A percentile compares a stretch with the other conserved stretches of the same genome.
These are phyloP conservation scores for Rosa rugosa DNA, from an alignment of 306 rosid genomes.

Conservation along the genomic window DNA sequence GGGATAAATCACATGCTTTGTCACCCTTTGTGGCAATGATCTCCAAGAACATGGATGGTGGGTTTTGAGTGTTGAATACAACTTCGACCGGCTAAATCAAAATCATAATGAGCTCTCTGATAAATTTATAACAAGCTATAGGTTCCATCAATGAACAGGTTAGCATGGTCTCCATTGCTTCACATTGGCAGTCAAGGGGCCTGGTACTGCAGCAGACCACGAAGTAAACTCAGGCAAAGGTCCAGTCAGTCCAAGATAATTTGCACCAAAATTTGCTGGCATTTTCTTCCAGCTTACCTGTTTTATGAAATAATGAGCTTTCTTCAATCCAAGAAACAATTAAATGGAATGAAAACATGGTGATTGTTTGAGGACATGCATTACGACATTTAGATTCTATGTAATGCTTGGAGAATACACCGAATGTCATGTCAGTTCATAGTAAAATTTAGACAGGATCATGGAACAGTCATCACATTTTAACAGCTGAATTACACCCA, in stretches of 20 bases:
- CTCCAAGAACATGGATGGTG: conserved; percentile 17
- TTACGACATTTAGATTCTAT: neutral
- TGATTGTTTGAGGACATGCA: neutral
- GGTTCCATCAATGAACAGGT: conserved; percentile 15
- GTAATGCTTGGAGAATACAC: conserved; percentile 2
- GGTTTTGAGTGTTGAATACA: neutral
- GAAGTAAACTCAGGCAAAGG: conserved; percentile 64
- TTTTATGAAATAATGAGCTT: conserved; percentile 29
- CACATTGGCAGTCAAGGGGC: conserved; percentile 55
- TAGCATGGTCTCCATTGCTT: conserved; percentile 64
- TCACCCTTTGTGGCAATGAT: neutral
- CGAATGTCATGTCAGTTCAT: neutral
- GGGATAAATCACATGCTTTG: neutral
- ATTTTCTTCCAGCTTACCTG: conserved; percentile 92
- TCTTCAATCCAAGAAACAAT: neutral
- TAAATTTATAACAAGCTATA: neutral
- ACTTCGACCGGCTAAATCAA: neutral
- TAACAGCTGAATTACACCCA: neutral
- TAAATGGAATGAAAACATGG: conserved; percentile 1
- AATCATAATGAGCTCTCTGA: conserved; percentile 17
- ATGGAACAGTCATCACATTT: neutral
- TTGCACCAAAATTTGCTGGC: conserved; percentile 58
- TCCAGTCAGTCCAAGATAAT: conserved; percentile 82
- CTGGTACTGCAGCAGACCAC: conserved; percentile 71
- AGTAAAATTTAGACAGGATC: neutral